Conservation (phyloP, 148 eudicot species). For the Chenopodium album region DNA sequence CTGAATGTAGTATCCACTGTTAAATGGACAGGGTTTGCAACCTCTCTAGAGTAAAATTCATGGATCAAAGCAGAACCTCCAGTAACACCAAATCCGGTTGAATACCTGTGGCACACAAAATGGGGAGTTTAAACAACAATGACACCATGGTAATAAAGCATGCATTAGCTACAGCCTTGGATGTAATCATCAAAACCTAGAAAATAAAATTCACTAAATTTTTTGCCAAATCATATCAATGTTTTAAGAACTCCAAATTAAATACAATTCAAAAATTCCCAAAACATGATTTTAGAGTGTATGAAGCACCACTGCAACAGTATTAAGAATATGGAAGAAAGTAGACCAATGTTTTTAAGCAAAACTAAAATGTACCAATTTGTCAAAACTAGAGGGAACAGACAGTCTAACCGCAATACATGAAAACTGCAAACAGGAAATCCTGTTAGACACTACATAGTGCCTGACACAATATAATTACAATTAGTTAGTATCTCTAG, state of each 20-base stretch:
- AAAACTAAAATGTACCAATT: too few relatives aligned
- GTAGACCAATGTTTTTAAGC: not conserved
- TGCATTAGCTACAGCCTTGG: not conserved
- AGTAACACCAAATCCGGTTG: slow-evolving; percentile 89
- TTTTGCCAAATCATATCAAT: not conserved
- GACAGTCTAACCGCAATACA: not conserved
- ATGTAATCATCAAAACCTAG: not conserved
- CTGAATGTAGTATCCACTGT: slow-evolving; percentile 79
- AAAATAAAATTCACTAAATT: not conserved
- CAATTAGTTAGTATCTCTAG: not conserved
- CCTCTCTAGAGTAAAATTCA: slow-evolving; percentile 87
- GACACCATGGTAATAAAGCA: too few relatives aligned
- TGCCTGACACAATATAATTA: not conserved
- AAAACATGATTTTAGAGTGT: not conserved
- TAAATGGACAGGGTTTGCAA: slow-evolving; percentile 71
- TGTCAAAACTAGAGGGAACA: not conserved
- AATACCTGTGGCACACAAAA: slow-evolving; percentile 56
- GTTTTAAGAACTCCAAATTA: not conserved
- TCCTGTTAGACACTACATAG: not conserved
- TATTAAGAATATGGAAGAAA: not conserved
- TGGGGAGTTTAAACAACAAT: not conserved
- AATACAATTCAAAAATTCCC: not conserved
- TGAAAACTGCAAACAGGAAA: not conserved
- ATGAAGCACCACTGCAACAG: not conserved
- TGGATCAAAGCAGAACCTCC: slow-evolving; percentile 93